Conservation (phyloP, 2,329 filamentous ascomycete genomes). For the Beauveria varroae region DNA sequence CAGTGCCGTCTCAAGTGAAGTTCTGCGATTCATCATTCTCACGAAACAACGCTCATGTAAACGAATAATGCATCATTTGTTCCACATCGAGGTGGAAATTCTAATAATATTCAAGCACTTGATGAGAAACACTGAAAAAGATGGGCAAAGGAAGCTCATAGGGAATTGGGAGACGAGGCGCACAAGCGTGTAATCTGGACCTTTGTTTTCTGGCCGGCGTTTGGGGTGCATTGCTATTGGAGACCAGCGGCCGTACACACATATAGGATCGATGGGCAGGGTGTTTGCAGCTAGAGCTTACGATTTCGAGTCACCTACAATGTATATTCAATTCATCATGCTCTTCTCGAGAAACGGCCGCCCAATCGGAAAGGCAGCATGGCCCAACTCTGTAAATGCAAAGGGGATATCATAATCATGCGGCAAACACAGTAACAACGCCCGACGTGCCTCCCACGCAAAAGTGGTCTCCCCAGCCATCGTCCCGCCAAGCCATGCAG, state of each 20-base stretch:
- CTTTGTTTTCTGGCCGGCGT: constrained; percentile 5
- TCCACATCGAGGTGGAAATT: neutral
- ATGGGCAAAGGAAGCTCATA: neutral
- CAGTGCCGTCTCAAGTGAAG: neutral
- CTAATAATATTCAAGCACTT: neutral
- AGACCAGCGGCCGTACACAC: neutral
- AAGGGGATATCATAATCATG: constrained; percentile 9
- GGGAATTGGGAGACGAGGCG: neutral
- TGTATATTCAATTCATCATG: constrained; percentile 20
- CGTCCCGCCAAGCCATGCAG: constrained; percentile 55
- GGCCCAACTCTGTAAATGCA: neutral
- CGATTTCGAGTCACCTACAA: neutral
- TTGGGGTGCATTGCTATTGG: constrained; percentile 8
- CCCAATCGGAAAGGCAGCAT: neutral
- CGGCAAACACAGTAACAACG: constrained; percentile 55
- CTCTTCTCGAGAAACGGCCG: neutral
- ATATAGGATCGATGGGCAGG: neutral
- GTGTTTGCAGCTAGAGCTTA: neutral
- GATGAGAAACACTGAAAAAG: neutral
- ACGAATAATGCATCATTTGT: neutral
- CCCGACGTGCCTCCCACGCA: constrained; percentile 59
- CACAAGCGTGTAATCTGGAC: constrained; percentile 2
- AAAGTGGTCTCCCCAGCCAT: constrained; percentile 56
- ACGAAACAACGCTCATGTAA: neutral
- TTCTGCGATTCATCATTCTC: neutral